Base-by-base conservation (phyloP, 2,329 filamentous ascomycete genomes). In the Chaetomiaceae sp. region DNA sequence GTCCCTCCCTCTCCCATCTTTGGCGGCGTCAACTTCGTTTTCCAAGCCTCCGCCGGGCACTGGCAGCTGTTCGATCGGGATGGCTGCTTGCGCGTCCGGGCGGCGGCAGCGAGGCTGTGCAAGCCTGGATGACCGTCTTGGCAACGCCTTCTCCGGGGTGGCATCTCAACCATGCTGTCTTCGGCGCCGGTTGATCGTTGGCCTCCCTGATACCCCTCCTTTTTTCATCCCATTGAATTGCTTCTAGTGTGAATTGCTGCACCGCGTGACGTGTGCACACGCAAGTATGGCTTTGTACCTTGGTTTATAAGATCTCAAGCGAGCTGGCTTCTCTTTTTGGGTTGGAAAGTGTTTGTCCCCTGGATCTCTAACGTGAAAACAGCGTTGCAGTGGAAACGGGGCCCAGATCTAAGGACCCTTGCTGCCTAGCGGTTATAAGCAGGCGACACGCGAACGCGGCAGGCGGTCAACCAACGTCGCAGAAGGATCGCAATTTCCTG, bases 41-140 rank as follows among this genome's bases (percentile, higher is more conserved):
- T n/a, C 23, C 22, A 31, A 17, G 17, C n/a, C 29, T 39, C 29
- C 17, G 25, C 25, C 19, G 22, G 39, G 22, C 37, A 47, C 3
- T 29, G 15, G 20, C 23, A 34, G 8, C 48, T 15, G 39, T 38
- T 15, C 11, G n/a, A 46, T 37, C 8, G 29, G 31, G 49, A 38
- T n/a, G 46, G 20, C 14, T 37, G 55, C 50, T 58, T 58, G 56
- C 56, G 56, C 49, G 56, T 58, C 55, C 33, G 9, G 40, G 31
- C 23, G 45, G 31, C 53, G 39, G 47, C 49, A 53, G 22, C 37
- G 55, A 50, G 55, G 55, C 55, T 53, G 55, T 58, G 55, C 52
- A 50, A 19, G 37, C 11, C 20, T 31, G 14, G 12, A 17, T 23
- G 19, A 15, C 31, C 19, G 34, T 47, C 54, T 54, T 55, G 47